Conservation (phyloP, 257 asterid genomes). For the Rhazya stricta region DNA sequence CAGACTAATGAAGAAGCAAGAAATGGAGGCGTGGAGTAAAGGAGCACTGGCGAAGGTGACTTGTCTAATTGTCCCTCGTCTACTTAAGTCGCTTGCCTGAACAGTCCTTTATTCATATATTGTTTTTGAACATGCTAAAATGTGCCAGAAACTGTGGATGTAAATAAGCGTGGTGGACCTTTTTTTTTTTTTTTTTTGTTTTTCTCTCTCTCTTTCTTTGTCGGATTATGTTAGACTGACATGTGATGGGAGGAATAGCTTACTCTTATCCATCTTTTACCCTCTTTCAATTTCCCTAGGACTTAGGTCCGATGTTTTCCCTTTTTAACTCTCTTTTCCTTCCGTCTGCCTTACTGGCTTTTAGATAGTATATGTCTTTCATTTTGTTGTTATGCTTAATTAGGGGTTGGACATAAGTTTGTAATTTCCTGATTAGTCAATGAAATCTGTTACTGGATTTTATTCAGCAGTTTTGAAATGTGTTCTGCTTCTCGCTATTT, state of each 20-base stretch:
- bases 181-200: background rate
- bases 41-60: slow-evolving; percentile 36
- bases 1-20: slow-evolving; percentile 14
- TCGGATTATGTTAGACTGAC: background rate
- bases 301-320: background rate
- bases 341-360: background rate
- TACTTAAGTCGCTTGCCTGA: slow-evolving; percentile 23
- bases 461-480: background rate
- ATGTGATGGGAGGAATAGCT: slow-evolving; percentile 6
- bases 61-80: slow-evolving; percentile 27
- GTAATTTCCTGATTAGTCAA: background rate
- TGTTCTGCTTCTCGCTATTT: background rate
- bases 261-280: background rate
- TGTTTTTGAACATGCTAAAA: background rate
- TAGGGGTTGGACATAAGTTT: background rate
- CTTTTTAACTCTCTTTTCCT: background rate
- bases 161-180: slow-evolving; percentile 11
- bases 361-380: background rate
- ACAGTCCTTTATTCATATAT: background rate
- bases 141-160: slow-evolving; percentile 4
- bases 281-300: background rate
- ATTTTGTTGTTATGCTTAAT: background rate
- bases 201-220: no score
- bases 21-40: slow-evolving; percentile 18
- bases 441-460: background rate